Evolutionary conservation across 1,284 basidiomycete genomes (phyloP).

Genomic region (Takashimella tepidaria): DNA sequence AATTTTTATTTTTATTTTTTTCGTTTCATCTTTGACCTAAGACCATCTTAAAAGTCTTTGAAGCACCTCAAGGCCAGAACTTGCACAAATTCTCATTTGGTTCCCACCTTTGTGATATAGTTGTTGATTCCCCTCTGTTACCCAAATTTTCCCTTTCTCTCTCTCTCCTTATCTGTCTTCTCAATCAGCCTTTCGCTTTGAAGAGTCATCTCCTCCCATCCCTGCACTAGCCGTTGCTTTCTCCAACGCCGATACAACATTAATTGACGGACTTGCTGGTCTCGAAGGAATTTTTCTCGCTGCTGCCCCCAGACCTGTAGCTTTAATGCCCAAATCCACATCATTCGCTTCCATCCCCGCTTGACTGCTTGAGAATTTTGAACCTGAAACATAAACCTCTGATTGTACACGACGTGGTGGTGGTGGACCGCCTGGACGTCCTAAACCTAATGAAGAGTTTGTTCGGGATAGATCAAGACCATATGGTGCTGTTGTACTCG

Average conservation of each 20-base stretch:
- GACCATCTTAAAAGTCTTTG: too few species aligned
- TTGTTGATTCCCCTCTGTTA: too few species aligned
- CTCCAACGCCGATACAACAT: neutral
- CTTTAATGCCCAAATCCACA: neutral
- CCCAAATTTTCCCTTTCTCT: too few species aligned
- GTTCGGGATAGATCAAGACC: neutral
- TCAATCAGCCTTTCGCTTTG: neutral
- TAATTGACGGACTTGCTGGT: neutral
- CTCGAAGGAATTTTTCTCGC: neutral
- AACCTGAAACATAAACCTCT: neutral
- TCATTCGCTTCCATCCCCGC: neutral
- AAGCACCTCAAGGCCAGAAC: too few species aligned
- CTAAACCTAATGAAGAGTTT: neutral
- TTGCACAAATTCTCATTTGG: too few species aligned
- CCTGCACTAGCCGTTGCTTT: neutral
- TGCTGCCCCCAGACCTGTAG: neutral
- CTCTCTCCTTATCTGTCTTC: neutral
- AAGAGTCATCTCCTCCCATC: neutral
- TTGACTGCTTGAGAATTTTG: neutral
- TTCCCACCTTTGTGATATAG: too few species aligned
- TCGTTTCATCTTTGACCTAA: too few species aligned
- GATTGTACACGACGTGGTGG: neutral
- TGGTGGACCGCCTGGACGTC: neutral
- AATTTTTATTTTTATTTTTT: too few species aligned
- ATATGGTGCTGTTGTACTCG: too few species aligned